Evolutionary conservation across 768 basidiomycete species (phyloP).

Genomic region (Solioccasus polychromus): DNA sequence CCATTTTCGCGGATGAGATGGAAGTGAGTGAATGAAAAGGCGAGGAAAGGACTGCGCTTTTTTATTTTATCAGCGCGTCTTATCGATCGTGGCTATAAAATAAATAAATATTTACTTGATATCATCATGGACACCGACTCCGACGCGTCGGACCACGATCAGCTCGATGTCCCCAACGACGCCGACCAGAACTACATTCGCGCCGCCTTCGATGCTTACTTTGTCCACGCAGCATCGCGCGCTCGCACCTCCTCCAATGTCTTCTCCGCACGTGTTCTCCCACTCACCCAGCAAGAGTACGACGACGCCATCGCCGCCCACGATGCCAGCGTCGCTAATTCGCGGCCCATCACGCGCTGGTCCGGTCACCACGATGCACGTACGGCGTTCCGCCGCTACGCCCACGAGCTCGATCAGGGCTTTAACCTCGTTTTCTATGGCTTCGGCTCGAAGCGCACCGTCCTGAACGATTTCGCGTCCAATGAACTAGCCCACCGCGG

Average conservation of each 20-base stretch:
- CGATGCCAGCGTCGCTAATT: slow-evolving; percentile 12
- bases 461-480: slow-evolving; percentile 74
- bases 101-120: slow-evolving; percentile 12
- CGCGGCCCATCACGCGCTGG: slow-evolving; percentile 20
- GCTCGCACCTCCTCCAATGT: slow-evolving; percentile 75
- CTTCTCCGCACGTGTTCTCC: slow-evolving; percentile 72
- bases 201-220: slow-evolving; percentile 85
- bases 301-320: slow-evolving; percentile 29
- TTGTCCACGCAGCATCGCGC: slow-evolving; percentile 59
- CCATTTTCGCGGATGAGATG: slow-evolving; percentile 39
- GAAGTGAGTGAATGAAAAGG: too few relatives aligned
- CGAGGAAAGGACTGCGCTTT: slow-evolving; percentile 1
- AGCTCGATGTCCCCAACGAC: slow-evolving; percentile 12
- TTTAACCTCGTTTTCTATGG: slow-evolving; percentile 91
- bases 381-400: slow-evolving; percentile 55
- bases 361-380: slow-evolving; percentile 8
- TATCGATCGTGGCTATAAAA: slow-evolving; percentile 28
- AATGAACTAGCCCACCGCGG: slow-evolving; percentile 55
- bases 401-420: slow-evolving; percentile 71
- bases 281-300: slow-evolving; percentile 67
- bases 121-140: slow-evolving; percentile 31
- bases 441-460: slow-evolving; percentile 77
- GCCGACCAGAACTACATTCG: slow-evolving; percentile 24
- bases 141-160: slow-evolving; percentile 30
- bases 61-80: slow-evolving; percentile 26